A percentile compares a stretch with the other conserved stretches of the same genome.
phyloP scores from a whole-genome alignment of 2,329 filamentous ascomycete species.

The Talaromyces piceae region DNA sequence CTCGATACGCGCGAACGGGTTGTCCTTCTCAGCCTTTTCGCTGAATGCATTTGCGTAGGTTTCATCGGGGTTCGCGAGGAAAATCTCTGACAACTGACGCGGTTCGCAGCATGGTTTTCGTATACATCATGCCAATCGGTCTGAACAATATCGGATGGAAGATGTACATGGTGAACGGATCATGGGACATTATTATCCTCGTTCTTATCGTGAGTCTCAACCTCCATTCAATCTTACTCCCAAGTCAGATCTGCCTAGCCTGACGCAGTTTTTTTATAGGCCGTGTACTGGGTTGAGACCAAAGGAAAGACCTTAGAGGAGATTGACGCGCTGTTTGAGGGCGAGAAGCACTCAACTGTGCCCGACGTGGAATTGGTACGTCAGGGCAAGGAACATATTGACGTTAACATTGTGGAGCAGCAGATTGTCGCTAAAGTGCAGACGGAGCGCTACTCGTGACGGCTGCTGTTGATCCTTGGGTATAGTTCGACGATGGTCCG shows the following conservation, averaged over 20 bases:
- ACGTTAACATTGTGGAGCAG: constrained; percentile 8
- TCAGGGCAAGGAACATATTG: constrained; percentile 8
- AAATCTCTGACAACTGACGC: not conserved
- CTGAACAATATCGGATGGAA: constrained; percentile 39
- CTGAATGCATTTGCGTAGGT: constrained; percentile 20
- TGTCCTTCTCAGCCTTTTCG: constrained; percentile 30
- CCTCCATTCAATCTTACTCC: not conserved
- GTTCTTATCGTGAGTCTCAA: constrained; percentile 29
- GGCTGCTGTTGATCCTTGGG: not conserved
- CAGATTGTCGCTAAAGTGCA: constrained; percentile 8
- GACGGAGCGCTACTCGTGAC: not conserved
- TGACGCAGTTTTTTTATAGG: too few species aligned
- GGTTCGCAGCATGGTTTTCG: constrained; percentile 26
- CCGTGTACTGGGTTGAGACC: constrained; percentile 19
- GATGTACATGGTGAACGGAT: constrained; percentile 43
- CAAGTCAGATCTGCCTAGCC: not conserved
- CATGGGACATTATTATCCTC: constrained; percentile 30
- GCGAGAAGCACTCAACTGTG: constrained; percentile 11
- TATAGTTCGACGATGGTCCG: not conserved
- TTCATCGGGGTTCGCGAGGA: not conserved
- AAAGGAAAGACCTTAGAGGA: constrained; percentile 26
- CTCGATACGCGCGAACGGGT: constrained; percentile 42
- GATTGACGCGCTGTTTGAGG: constrained; percentile 23
- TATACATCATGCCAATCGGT: constrained; percentile 39
- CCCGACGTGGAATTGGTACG: constrained; percentile 10